These are phyloP conservation scores for Xylaria sp. DNA, from an alignment of 2,329 filamentous ascomycete species.

Conservation along the genomic window DNA sequence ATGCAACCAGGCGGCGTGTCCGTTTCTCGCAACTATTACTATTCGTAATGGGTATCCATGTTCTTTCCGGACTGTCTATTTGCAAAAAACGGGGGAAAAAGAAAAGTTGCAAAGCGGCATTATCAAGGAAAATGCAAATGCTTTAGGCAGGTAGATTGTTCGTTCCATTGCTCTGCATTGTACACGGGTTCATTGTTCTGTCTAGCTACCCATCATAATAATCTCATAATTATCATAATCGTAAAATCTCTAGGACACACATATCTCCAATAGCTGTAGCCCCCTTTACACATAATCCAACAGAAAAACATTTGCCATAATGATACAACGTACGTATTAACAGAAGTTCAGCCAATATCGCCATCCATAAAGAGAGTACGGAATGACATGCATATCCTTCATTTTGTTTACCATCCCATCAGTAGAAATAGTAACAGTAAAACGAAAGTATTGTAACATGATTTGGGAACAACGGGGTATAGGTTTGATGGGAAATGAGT, in stretches of 20 bases:
- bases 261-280: not conserved
- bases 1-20: not conserved
- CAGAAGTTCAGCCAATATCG: constrained; percentile 5
- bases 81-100: not conserved
- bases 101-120: not conserved
- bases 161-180: not conserved
- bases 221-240: constrained; percentile 28
- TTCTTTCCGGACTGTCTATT: not conserved
- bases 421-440: constrained; percentile 13
- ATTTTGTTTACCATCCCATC: constrained; percentile 19
- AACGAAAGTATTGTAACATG: constrained; percentile 17
- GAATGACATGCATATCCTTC: not conserved
- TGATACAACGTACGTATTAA: constrained; percentile 23
- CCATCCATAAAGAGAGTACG: not conserved
- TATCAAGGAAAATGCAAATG: not conserved
- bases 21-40: constrained; percentile 14
- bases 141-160: not conserved
- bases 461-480: constrained; percentile 19
- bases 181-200: constrained; percentile 23
- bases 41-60: not conserved
- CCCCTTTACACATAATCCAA: constrained; percentile 2
- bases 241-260: constrained; percentile 7
- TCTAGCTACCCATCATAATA: constrained; percentile 17
- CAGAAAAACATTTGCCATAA: constrained; percentile 13
- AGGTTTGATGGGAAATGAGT: not conserved